Evolutionary conservation across 768 basidiomycete species (phyloP), one percentile per base, ranked within the genome.

Genomic region (Rhizopogon vinicolor): DNA sequence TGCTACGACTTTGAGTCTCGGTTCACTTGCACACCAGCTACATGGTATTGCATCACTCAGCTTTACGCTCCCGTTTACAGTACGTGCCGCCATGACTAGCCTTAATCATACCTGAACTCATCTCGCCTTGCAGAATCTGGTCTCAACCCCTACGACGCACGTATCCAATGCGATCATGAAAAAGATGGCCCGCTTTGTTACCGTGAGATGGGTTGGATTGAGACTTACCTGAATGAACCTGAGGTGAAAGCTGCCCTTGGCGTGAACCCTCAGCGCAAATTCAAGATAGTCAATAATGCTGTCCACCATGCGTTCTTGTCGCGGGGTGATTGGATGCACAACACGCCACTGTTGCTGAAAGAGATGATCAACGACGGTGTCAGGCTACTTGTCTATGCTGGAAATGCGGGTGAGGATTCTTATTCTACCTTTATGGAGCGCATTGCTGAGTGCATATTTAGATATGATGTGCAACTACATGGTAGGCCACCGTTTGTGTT

Each of bases 381-480:
- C 39, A 75, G 91, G 52, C 72, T 99, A 42, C 73, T 98, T 31
- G 84, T 98, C 42, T 98, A 97, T 65, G 93, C 93, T 56, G 94
- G 90, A 18, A 87, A 89, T 60, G 89, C 90, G 63, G 76, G 88
- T 87, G 60, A 58, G 82, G 31, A 22, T 16, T 8, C 4, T 53
- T 55, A 3, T 28, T 33, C 54, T 40, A n/a, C 19, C 59, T 41
- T 18, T 57, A 25, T 37, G 41, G 7, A 41, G 22, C n/a, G 37
- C 29, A 1, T 51, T 31, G 14, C 66, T 60, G 60, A 64, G 62
- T 41, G 25, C 37, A 29, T 58, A 31, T 41, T 56, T 48, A 79
- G 92, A 93, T 69, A 83, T 86, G 77, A 88, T 91, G 89, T 95
- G 93, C 77, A 93, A 94, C 72, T 89, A 79, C 63, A 80, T 89